phyloP scores from a whole-genome alignment of 805 yeast genomes.

The Scheffersomyces stipitis region DNA sequence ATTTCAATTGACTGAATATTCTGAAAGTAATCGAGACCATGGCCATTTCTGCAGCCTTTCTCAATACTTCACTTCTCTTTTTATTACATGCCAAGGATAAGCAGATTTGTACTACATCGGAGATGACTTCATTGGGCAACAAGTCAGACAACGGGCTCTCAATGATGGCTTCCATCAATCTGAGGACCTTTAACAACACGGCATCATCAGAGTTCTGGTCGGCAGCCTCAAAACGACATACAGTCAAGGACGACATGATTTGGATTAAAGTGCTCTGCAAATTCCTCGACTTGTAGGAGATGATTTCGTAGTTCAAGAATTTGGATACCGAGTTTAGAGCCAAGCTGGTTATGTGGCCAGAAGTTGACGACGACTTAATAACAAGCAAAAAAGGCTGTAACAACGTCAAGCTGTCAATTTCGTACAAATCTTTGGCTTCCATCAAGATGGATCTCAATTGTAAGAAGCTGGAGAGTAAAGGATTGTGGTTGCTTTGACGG shows the following conservation, averaged over 20 bases:
- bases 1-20: conserved; percentile 60
- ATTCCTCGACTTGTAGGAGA: conserved; percentile 55
- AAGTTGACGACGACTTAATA: conserved; percentile 78
- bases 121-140: conserved; percentile 78
- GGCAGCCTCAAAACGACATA: conserved; percentile 93
- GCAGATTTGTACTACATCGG: conserved; percentile 89
- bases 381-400: conserved; percentile 85
- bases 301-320: conserved; percentile 67
- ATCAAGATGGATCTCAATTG: conserved; percentile 72
- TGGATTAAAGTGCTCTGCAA: conserved; percentile 60
- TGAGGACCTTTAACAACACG: conserved; percentile 77
- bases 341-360: conserved; percentile 81
- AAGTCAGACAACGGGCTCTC: conserved; percentile 61
- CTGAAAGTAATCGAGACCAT: conserved; percentile 67
- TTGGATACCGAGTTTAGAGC: conserved; percentile 77
- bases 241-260: conserved; percentile 75
- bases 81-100: conserved; percentile 90
- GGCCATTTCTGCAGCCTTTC: conserved; percentile 86
- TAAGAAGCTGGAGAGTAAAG: conserved; percentile 74
- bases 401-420: conserved; percentile 69
- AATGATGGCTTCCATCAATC: conserved; percentile 66
- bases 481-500: conserved; percentile 36
- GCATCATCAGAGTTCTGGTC: conserved; percentile 93
- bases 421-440: conserved; percentile 49
- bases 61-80: conserved; percentile 82